Percentiles rank a stretch among this genome's conserved stretches.
These are phyloP conservation scores for Aspergillus diversus DNA, from an alignment of 495 filamentous ascomycete species.

Conservation along the genomic window DNA sequence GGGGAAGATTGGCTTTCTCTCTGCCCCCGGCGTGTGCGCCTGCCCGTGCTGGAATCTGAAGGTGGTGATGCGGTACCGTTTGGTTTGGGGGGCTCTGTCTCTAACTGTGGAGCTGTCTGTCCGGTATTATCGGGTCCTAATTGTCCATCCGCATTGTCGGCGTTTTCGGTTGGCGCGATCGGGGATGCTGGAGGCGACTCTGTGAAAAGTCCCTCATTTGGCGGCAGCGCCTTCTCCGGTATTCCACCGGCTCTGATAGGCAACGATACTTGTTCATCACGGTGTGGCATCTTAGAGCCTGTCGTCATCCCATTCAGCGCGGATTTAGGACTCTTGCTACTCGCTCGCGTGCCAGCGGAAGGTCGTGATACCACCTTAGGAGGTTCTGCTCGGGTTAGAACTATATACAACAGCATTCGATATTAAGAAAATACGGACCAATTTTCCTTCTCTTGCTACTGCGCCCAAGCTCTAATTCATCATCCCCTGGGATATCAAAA, in stretches of 20 bases:
- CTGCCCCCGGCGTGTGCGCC: conserved; percentile 17
- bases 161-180: not conserved
- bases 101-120: not conserved
- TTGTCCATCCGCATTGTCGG: not conserved
- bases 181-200: conserved; percentile 5
- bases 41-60: conserved; percentile 13
- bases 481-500: conserved; percentile 28
- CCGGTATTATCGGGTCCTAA: not conserved
- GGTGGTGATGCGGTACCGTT: conserved; percentile 22
- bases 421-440: conserved; percentile 24
- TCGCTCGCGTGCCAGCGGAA: conserved; percentile 11
- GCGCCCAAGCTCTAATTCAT: conserved; percentile 24
- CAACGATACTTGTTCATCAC: not conserved
- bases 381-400: conserved; percentile 22
- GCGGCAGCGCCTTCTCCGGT: conserved; percentile 4
- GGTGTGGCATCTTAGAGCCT: not conserved
- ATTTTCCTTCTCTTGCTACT: conserved; percentile 36
- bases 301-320: conserved; percentile 17
- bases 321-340: conserved; percentile 2
- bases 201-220: not conserved
- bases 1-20: conserved; percentile 10
- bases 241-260: conserved; percentile 7
- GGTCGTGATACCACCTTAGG: conserved; percentile 10
- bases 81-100: conserved; percentile 7
- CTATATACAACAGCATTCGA: not conserved